Base-by-base conservation (phyloP, 2,329 filamentous ascomycete species). In the Colletotrichum camelliae region DNA sequence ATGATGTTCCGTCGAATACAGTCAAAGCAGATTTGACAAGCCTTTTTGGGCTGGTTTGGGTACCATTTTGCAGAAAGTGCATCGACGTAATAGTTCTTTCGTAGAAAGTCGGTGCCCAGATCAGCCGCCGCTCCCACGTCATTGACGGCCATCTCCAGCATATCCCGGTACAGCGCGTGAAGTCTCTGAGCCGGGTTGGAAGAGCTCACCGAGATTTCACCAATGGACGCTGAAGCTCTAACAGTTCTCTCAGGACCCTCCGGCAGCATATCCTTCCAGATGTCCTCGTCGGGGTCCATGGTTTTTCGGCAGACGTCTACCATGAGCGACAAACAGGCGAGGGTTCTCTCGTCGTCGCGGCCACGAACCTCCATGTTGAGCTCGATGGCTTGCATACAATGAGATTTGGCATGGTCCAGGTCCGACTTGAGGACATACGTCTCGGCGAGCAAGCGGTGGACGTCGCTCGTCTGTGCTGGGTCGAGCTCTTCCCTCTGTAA, bases 121-220 rank as follows among this genome's bases (percentile, higher is more conserved):
- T 27, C 52, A 21, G 24, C 52, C 24, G 52, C 52, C 0, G 12
- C 52, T 18, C 24, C 52, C 21, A 57, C 21, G 15, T 57, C 52
- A 18, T 0, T 57, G 21, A 0, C 0, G 15, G 52, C 52, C 52
- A 57, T 24, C 0, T 57, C 52, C 16, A 57, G 0, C 52, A 57
- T 57, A 0, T 57, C 8, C 0, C 24, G 52, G 24, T 29, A 57
- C 0, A 57, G 18, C 0, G 21, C 24, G n/a, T 57, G 21, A 57
- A 57, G 52, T 0, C 13, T 57, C 52, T 57, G 52, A 1, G n/a
- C 52, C 0, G 52, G 52, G 4, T 57, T 27, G 0, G 52, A 57
- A 0, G 52, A 57, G 52, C n/a, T 21, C 12, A 15, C 52, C 7
- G 57, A 61, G 13, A 31, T 31, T 29, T 61, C 57, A 16, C 39